These are phyloP conservation scores for Cutaneotrichosporon sp. DNA, from an alignment of 1,284 basidiomycete genomes.

Conservation along the genomic window DNA sequence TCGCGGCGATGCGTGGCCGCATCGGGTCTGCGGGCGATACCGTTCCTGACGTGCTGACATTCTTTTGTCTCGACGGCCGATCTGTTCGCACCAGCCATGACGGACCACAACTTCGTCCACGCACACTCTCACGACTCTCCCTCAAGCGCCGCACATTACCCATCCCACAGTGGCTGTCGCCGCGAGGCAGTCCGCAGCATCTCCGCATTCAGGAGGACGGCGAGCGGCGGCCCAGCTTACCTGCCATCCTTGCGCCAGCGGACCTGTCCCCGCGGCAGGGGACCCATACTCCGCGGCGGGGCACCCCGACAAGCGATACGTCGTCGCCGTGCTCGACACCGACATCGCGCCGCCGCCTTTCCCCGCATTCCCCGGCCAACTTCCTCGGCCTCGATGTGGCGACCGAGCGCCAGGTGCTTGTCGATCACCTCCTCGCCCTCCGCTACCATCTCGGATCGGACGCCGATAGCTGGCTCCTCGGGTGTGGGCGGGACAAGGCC, in stretches of 20 bases:
- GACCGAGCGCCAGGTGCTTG: conserved; percentile 14
- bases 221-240: conserved; percentile 33
- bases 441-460: conserved; percentile 25
- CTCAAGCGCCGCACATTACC: conserved; percentile 17
- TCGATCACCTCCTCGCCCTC: conserved; percentile 26
- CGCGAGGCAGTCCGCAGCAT: conserved; percentile 8
- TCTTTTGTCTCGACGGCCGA: conserved; percentile 16
- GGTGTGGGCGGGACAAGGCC: conserved; percentile 24
- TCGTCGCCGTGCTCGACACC: conserved; percentile 5
- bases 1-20: conserved; percentile 11
- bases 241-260: conserved; percentile 7
- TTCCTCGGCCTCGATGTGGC: conserved; percentile 6
- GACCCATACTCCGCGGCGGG: neutral
- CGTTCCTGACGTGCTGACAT: conserved; percentile 2
- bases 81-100: neutral
- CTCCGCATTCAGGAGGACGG: conserved; percentile 11
- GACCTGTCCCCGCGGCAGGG: too few relatives aligned
- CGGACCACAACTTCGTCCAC: neutral
- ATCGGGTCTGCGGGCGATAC: conserved; percentile 6
- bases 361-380: conserved; percentile 1
- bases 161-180: conserved; percentile 26
- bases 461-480: conserved; percentile 33
- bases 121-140: conserved; percentile 15
- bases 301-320: neutral
- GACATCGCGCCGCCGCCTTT: neutral